A percentile compares a stretch with the other conserved stretches of the same genome.
Evolutionary conservation across 441 rosid genomes (phyloP).

Genomic region (Melastoma candidum): DNA sequence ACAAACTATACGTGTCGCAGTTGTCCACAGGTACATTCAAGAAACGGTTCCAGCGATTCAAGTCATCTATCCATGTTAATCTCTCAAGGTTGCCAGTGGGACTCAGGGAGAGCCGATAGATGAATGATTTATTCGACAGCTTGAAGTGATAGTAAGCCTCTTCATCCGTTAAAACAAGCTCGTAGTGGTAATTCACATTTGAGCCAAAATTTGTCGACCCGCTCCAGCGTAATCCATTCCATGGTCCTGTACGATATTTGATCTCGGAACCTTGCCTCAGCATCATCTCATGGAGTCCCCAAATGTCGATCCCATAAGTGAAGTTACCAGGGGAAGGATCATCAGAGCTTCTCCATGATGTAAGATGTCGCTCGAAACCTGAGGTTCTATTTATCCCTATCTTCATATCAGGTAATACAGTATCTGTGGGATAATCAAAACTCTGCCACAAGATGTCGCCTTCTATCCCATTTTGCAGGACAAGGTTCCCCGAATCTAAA

Average conservation of each 20-base stretch:
- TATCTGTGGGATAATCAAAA: slow-evolving; percentile 17
- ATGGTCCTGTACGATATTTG: slow-evolving; percentile 10
- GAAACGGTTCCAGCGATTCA: slow-evolving; percentile 2
- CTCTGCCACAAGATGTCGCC: slow-evolving; percentile 17
- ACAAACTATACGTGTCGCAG: slow-evolving; percentile 1
- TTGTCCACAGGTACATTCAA: slow-evolving; percentile 1
- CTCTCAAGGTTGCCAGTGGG: not conserved
- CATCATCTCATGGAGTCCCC: slow-evolving; percentile 5
- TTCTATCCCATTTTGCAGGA: slow-evolving; percentile 1
- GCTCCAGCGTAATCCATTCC: slow-evolving; percentile 9
- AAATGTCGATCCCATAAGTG: slow-evolving; percentile 6
- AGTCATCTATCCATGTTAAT: slow-evolving; percentile 1
- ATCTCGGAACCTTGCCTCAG: not conserved
- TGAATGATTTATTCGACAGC: not conserved
- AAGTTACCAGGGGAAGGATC: slow-evolving; percentile 10
- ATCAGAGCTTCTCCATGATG: slow-evolving; percentile 1
- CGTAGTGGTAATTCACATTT: slow-evolving; percentile 4
- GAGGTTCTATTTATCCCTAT: slow-evolving; percentile 1
- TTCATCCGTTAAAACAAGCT: slow-evolving; percentile 6
- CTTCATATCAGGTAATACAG: slow-evolving; percentile 12
- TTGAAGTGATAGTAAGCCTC: slow-evolving; percentile 8
- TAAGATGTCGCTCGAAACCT: slow-evolving; percentile 1
- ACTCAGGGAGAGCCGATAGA: slow-evolving; percentile 3
- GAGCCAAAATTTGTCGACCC: slow-evolving; percentile 7
- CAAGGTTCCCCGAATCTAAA: slow-evolving; percentile 11